These are phyloP conservation scores for Emmonsia crescens DNA, from an alignment of 2,329 filamentous ascomycete genomes.

Conservation along the genomic window DNA sequence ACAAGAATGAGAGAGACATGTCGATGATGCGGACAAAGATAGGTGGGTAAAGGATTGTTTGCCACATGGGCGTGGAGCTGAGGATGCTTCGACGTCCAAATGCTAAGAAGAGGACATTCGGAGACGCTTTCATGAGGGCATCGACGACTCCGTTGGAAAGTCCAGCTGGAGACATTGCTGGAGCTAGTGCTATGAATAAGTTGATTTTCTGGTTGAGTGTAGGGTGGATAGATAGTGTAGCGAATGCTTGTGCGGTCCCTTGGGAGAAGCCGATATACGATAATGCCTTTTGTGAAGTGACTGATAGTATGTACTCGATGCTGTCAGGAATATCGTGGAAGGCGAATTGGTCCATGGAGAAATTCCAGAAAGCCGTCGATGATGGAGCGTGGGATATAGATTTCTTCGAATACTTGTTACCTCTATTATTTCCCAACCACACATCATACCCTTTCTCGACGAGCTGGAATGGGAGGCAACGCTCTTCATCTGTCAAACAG, in stretches of 20 bases:
- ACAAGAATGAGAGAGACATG: constrained; percentile 66
- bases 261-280: constrained; percentile 98
- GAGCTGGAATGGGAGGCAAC: constrained; percentile 77
- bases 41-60: constrained; percentile 86
- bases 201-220: constrained; percentile 86
- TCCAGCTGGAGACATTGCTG: constrained; percentile 91
- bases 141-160: constrained; percentile 85
- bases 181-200: constrained; percentile 89
- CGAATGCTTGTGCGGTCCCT: constrained; percentile 93
- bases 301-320: constrained; percentile 80
- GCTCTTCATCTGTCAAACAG: constrained; percentile 72
- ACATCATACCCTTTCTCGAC: constrained; percentile 92
- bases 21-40: constrained; percentile 87
- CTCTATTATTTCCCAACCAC: constrained; percentile 94
- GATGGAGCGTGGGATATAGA: constrained; percentile 65
- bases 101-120: constrained; percentile 80
- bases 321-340: constrained; percentile 95
- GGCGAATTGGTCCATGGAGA: constrained; percentile 96
- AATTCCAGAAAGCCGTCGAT: constrained; percentile 80
- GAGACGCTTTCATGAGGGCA: constrained; percentile 84
- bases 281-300: constrained; percentile 69
- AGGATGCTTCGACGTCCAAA: constrained; percentile 89
- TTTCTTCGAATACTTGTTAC: constrained; percentile 99
- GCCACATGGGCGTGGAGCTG: constrained; percentile 92
- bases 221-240: constrained; percentile 82